Conservation (phyloP, 1,139 yeast species). For the Lodderomyces theae region DNA sequence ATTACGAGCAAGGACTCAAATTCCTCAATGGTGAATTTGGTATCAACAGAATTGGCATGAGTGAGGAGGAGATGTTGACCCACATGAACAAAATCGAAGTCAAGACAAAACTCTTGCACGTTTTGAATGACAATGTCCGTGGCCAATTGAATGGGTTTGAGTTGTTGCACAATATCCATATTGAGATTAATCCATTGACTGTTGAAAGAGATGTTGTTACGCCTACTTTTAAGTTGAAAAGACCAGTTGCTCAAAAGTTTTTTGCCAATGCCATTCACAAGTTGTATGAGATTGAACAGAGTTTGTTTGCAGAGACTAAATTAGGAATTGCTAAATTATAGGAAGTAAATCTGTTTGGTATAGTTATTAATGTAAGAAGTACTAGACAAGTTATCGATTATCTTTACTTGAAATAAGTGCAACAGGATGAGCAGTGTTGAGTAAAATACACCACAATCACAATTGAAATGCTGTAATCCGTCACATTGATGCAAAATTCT, state of each 20-base stretch:
- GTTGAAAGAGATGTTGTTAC: conserved; percentile 39
- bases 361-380: too few relatives aligned
- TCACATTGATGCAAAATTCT: too few relatives aligned
- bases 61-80: conserved; percentile 22
- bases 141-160: conserved; percentile 28
- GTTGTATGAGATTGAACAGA: conserved; percentile 23
- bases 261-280: conserved; percentile 22
- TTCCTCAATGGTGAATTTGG: conserved; percentile 21
- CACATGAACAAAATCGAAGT: conserved; percentile 26
- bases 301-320: conserved; percentile 15
- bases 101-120: conserved; percentile 23
- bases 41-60: conserved; percentile 15
- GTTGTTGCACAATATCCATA: conserved; percentile 31
- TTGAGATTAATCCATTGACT: conserved; percentile 36
- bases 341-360: too few relatives aligned
- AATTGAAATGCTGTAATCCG: too few relatives aligned
- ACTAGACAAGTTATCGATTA: too few relatives aligned
- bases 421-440: too few relatives aligned
- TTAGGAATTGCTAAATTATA: conserved; percentile 10
- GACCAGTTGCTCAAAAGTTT: conserved; percentile 30
- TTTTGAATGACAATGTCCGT: conserved; percentile 24
- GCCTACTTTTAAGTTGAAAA: conserved; percentile 37
- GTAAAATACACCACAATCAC: too few relatives aligned
- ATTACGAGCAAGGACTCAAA: conserved; percentile 19
- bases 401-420: too few relatives aligned